These are phyloP conservation scores for Fusarium sp. DNA, from an alignment of 2,329 filamentous ascomycete genomes.

Conservation along the genomic window DNA sequence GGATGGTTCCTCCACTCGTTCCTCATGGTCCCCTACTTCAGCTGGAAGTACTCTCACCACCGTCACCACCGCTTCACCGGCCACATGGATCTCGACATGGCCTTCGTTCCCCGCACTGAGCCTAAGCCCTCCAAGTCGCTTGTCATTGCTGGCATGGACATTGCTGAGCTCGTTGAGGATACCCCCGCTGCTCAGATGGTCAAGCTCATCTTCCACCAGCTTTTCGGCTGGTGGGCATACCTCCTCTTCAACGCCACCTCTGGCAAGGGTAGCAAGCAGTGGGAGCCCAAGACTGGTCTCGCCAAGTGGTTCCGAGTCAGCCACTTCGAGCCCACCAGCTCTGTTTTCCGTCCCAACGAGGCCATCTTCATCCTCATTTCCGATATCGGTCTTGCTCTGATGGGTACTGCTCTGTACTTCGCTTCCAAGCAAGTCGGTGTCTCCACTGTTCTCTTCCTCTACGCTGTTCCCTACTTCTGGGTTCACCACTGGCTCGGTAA, in stretches of 20 bases:
- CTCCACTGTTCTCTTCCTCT: conserved; percentile 68
- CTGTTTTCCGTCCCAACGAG: conserved; percentile 70
- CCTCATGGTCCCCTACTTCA: conserved; percentile 76
- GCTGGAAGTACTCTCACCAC: conserved; percentile 77
- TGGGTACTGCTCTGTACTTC: conserved; percentile 62
- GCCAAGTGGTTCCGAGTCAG: conserved; percentile 57
- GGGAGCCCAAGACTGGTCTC: conserved; percentile 45
- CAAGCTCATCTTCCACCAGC: conserved; percentile 69
- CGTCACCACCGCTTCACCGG: conserved; percentile 77
- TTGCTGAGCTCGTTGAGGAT: conserved; percentile 70
- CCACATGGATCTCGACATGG: conserved; percentile 75
- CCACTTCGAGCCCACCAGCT: conserved; percentile 71
- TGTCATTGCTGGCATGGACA: conserved; percentile 53
- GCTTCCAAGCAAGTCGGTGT: conserved; percentile 64
- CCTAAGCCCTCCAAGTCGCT: conserved; percentile 50
- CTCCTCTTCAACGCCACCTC: conserved; percentile 68
- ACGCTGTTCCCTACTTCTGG: conserved; percentile 75
- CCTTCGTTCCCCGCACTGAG: conserved; percentile 66
- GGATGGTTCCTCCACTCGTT: conserved; percentile 75
- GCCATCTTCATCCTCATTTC: conserved; percentile 66
- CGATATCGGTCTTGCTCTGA: conserved; percentile 68
- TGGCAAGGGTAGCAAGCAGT: conserved; percentile 61
- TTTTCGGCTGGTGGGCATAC: conserved; percentile 73
- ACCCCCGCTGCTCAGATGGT: conserved; percentile 67
- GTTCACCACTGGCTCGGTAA: conserved; percentile 76